Conservation (phyloP, 768 basidiomycete species). For the Russula abietina region DNA sequence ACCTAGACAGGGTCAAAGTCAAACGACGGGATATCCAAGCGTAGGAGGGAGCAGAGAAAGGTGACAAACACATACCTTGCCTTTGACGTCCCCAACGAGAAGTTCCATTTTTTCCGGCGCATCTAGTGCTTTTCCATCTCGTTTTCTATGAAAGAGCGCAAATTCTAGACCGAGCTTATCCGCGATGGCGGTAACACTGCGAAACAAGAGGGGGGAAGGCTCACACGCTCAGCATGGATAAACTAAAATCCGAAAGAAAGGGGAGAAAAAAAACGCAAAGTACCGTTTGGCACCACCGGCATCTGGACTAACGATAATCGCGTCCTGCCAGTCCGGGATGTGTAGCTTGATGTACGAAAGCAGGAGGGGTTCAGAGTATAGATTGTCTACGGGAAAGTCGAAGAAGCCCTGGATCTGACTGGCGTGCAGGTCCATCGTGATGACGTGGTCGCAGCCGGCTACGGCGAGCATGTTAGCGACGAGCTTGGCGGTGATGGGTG, state of each 20-base stretch:
- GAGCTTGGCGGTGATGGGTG: slow-evolving; percentile 96
- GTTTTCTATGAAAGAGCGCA: slow-evolving; percentile 89
- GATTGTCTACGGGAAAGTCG: slow-evolving; percentile 96
- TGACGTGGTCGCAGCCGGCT: slow-evolving; percentile 96
- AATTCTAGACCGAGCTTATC: slow-evolving; percentile 95
- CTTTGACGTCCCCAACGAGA: slow-evolving; percentile 88
- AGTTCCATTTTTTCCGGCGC: slow-evolving; percentile 85
- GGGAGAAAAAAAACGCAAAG: slow-evolving; percentile 28
- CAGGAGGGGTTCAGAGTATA: slow-evolving; percentile 95
- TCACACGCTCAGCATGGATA: background rate
- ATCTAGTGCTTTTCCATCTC: slow-evolving; percentile 58
- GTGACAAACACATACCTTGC: slow-evolving; percentile 55
- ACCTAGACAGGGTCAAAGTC: slow-evolving; percentile 41
- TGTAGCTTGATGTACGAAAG: slow-evolving; percentile 84
- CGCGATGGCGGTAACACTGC: slow-evolving; percentile 87
- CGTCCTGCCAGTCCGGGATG: slow-evolving; percentile 80
- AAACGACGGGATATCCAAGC: slow-evolving; percentile 12
- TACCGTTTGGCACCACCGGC: slow-evolving; percentile 98
- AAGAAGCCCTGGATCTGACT: slow-evolving; percentile 99
- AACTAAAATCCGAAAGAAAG: background rate
- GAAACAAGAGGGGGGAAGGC: background rate
- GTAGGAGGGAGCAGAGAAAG: background rate
- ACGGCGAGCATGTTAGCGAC: slow-evolving; percentile 97
- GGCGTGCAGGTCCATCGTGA: slow-evolving; percentile 98
- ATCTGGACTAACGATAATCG: slow-evolving; percentile 93